These are phyloP conservation scores for Osmanthus fragrans DNA, from an alignment of 257 asterid genomes.

Conservation along the genomic window DNA sequence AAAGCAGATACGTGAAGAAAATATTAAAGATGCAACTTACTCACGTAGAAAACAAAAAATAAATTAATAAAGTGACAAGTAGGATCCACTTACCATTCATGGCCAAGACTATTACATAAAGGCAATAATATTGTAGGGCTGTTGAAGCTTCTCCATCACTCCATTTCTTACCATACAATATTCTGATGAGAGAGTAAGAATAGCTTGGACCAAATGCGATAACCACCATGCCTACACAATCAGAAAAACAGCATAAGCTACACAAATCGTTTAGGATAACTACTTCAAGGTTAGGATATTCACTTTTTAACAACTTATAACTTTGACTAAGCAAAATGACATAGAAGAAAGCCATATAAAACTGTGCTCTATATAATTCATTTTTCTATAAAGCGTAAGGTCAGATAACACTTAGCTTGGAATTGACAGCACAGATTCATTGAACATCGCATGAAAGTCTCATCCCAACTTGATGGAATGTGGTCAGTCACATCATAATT, in stretches of 20 bases:
- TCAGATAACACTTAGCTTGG: background rate
- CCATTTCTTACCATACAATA: slow-evolving; percentile 91
- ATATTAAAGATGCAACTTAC: background rate
- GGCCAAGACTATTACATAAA: slow-evolving; percentile 82
- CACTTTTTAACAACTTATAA: background rate
- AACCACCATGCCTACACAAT: slow-evolving; percentile 69
- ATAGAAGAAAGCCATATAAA: background rate
- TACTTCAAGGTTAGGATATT: slow-evolving; percentile 2
- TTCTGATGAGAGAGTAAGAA: slow-evolving; percentile 86
- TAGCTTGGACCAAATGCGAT: slow-evolving; percentile 94
- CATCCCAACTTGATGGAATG: background rate
- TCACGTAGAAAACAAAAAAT: slow-evolving; percentile 5
- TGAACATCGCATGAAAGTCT: background rate
- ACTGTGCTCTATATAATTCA: background rate
- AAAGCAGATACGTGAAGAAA: background rate
- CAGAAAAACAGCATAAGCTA: slow-evolving; percentile 10
- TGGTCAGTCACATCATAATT: background rate
- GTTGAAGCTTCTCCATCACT: slow-evolving; percentile 98
- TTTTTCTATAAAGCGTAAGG: background rate
- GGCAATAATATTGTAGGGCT: slow-evolving; percentile 75
- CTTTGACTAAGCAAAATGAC: slow-evolving; percentile 8
- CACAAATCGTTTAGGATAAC: slow-evolving; percentile 3
- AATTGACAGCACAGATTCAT: background rate
- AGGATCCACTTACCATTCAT: slow-evolving; percentile 69
- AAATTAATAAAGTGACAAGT: background rate